Base-by-base conservation (phyloP, 2,329 filamentous ascomycete genomes). In the Penicillium sp. region DNA sequence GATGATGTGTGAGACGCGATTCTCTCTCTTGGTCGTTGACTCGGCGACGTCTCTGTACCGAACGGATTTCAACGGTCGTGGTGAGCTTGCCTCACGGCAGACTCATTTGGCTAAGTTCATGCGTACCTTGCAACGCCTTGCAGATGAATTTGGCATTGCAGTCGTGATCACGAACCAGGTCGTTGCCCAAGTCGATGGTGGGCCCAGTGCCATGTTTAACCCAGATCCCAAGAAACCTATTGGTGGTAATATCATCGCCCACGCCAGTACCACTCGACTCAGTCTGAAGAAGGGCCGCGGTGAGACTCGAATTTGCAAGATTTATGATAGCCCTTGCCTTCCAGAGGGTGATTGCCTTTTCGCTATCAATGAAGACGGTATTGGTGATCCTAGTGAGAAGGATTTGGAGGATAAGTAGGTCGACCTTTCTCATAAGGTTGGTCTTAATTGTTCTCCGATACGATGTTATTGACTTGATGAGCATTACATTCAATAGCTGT, bases 1-100 rank as follows among this genome's bases (percentile, higher is more conserved):
- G 59, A 99, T 99, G 94, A 99, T 99, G 95, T 97, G 92, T 55
- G 95, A 99, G 78, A 99, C 94, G 0, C 86, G 94, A 4, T 99
- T 99, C 74, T 97, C 94, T 3, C 82, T 99, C 9, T 85, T 99
- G 47, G 86, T 99, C 46, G 94, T 99, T 54, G 94, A 99, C 75
- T 96, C 91, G 54, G 95, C 95, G 15, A 99, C 94, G 0, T 88
- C 93, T 2, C 82, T 99, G 3, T 99, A 99, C 75, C 86, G 94
- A 63, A 99, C 94, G 0, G 94, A 99, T 69, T 99, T 97, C 75
- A 85, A 91, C 60, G 94, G 94, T n/a, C 88, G 94, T 73, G 95
- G 94, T 55, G 94, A 99, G 75, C 82, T 99, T 32, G 96, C 91
- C n/a, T 92, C 89, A 47, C 83, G 94, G 60, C 94, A 99, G 71